phyloP scores from a whole-genome alignment of 2,329 filamentous ascomycete species.

The Cladosporium sp. region DNA sequence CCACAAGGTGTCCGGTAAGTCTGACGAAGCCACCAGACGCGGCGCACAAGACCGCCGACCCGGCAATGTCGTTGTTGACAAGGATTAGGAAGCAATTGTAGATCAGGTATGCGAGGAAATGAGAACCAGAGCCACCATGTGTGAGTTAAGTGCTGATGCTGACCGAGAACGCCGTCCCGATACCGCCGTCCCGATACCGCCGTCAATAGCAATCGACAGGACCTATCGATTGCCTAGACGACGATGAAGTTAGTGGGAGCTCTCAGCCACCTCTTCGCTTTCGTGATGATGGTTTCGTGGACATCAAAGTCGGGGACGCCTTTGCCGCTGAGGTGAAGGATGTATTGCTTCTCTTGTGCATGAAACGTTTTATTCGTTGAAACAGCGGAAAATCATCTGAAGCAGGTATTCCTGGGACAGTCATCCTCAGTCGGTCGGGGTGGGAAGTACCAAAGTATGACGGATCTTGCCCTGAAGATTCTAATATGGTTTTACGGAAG shows the following conservation, averaged over 20 bases:
- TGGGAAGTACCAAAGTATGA: no score
- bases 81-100: slow-evolving; percentile 55
- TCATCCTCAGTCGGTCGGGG: no score
- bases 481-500: no score
- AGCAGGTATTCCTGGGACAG: no score
- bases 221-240: slow-evolving; percentile 32
- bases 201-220: slow-evolving; percentile 34
- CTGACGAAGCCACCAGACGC: slow-evolving; percentile 62
- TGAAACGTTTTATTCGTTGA: no score
- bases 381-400: no score
- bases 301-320: no score
- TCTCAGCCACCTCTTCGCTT: slow-evolving; percentile 17
- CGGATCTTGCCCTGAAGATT: no score
- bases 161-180: slow-evolving; percentile 31
- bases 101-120: slow-evolving; percentile 57
- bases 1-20: slow-evolving; percentile 61
- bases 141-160: slow-evolving; percentile 54
- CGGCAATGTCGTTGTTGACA: slow-evolving; percentile 62
- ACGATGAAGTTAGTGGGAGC: slow-evolving; percentile 28
- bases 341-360: no score
- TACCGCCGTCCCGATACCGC: no score
- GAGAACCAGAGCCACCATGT: slow-evolving; percentile 47
- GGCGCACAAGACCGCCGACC: slow-evolving; percentile 62
- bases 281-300: background rate
- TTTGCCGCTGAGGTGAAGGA: no score